These are phyloP conservation scores for Allomyces javanicus DNA, from an alignment of 192 early-diverging fungal species.

Conservation along the genomic window DNA sequence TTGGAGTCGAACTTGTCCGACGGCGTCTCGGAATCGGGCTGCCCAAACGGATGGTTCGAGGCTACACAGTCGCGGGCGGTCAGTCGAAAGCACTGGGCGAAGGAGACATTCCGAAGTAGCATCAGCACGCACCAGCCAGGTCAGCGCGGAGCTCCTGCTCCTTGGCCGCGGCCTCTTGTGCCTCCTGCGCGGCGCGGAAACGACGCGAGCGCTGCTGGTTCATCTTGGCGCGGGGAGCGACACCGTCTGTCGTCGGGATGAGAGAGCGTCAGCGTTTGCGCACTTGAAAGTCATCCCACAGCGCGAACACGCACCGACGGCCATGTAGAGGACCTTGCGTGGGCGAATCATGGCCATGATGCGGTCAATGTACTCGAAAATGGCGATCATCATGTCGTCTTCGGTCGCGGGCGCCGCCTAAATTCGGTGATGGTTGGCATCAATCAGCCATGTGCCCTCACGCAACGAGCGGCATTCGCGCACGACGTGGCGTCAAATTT, in stretches of 20 bases:
- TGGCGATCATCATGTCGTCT: constrained; percentile 87
- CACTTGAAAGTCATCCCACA: too few species aligned
- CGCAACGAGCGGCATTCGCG: too few species aligned
- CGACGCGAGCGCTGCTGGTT: constrained; percentile 95
- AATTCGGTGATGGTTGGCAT: too few species aligned
- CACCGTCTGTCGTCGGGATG: constrained; percentile 19
- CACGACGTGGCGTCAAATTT: too few species aligned
- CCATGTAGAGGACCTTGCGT: constrained; percentile 90
- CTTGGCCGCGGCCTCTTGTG: constrained; percentile 10
- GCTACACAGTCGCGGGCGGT: too few species aligned
- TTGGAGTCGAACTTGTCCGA: constrained; percentile 80
- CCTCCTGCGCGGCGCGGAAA: constrained; percentile 83
- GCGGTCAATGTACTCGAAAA: constrained; percentile 91
- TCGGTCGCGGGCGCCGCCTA: constrained; percentile 56
- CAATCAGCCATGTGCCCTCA: too few species aligned
- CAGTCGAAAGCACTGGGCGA: too few species aligned
- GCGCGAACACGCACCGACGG: constrained; percentile 51
- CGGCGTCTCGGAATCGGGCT: constrained; percentile 45
- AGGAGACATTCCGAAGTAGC: too few species aligned
- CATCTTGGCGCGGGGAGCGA: constrained; percentile 97
- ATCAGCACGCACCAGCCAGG: too few species aligned
- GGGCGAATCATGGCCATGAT: constrained; percentile 85
- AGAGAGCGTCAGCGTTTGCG: too few species aligned
- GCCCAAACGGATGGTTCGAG: background rate
- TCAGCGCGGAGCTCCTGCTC: too few species aligned